These are phyloP conservation scores for Metschnikowia vanudenii DNA, from an alignment of 805 yeast genomes.

Conservation along the genomic window DNA sequence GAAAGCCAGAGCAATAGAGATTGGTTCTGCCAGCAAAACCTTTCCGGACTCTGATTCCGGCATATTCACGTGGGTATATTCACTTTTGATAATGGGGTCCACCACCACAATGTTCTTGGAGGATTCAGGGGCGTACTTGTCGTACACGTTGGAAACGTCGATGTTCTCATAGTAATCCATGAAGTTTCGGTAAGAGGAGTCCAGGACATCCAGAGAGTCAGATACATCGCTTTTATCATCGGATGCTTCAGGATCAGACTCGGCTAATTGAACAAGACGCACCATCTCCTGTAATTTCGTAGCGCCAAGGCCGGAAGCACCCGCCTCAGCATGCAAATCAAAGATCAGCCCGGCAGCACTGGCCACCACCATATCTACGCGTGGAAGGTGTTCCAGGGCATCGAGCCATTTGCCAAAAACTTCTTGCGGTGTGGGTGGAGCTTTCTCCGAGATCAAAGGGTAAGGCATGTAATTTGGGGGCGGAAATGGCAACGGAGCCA, in stretches of 20 bases:
- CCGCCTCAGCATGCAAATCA: constrained; percentile 36
- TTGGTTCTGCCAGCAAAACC: constrained; percentile 8
- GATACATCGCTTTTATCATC: constrained; percentile 11
- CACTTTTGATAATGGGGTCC: not conserved
- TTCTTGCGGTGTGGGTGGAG: constrained; percentile 35
- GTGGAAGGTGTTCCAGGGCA: constrained; percentile 37
- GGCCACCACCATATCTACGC: constrained; percentile 46
- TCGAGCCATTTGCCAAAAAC: constrained; percentile 36
- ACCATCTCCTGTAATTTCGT: constrained; percentile 18
- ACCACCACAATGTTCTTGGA: constrained; percentile 8
- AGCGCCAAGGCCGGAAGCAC: constrained; percentile 31
- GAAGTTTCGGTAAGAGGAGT: constrained; percentile 17
- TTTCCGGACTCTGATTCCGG: not conserved
- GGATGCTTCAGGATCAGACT: constrained; percentile 14
- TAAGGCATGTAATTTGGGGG: constrained; percentile 47
- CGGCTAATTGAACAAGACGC: constrained; percentile 10
- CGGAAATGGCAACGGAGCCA: constrained; percentile 46
- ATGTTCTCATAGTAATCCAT: constrained; percentile 27
- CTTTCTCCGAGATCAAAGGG: constrained; percentile 36
- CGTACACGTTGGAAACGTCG: constrained; percentile 24
- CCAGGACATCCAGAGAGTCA: constrained; percentile 15
- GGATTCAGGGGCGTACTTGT: constrained; percentile 16
- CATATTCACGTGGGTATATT: not conserved
- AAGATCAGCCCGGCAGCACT: constrained; percentile 45
- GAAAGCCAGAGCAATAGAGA: constrained; percentile 1